A percentile compares a stretch with the other conserved stretches of the same genome.
phyloP scores from a whole-genome alignment of 345 rosid species.

The Crucihimalaya himalaica region DNA sequence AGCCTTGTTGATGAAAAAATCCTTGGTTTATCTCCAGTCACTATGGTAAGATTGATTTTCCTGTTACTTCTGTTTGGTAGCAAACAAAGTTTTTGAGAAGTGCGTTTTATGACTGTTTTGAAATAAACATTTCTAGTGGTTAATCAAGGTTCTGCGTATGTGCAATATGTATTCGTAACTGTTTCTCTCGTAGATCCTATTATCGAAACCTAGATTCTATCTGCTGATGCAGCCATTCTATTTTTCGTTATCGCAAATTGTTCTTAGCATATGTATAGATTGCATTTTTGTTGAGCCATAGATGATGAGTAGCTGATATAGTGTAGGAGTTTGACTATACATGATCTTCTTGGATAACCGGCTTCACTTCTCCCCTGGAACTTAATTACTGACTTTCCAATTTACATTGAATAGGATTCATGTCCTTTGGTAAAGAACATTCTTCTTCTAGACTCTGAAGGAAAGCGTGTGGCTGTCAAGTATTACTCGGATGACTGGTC shows the following conservation, averaged over 20 bases:
- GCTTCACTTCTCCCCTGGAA: not conserved
- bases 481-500: constrained; percentile 93
- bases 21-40: not conserved
- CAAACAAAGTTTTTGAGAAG: not conserved
- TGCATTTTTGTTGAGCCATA: not conserved
- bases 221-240: too few species aligned
- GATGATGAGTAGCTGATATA: not conserved
- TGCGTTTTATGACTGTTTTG: not conserved
- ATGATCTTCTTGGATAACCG: not conserved
- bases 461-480: constrained; percentile 87
- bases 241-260: too few species aligned
- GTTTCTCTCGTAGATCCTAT: too few species aligned
- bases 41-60: not conserved
- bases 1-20: not conserved
- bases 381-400: constrained; percentile 1
- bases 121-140: too few species aligned
- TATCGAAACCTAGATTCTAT: too few species aligned
- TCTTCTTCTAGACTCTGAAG: constrained; percentile 92
- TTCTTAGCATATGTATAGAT: not conserved
- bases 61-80: not conserved
- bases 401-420: constrained; percentile 49
- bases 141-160: too few species aligned
- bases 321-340: not conserved
- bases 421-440: constrained; percentile 85
- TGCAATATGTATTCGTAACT: too few species aligned